Evolutionary conservation across 2,329 filamentous ascomycete genomes (phyloP).

Genomic region (Aureobasidium mangrovei): DNA sequence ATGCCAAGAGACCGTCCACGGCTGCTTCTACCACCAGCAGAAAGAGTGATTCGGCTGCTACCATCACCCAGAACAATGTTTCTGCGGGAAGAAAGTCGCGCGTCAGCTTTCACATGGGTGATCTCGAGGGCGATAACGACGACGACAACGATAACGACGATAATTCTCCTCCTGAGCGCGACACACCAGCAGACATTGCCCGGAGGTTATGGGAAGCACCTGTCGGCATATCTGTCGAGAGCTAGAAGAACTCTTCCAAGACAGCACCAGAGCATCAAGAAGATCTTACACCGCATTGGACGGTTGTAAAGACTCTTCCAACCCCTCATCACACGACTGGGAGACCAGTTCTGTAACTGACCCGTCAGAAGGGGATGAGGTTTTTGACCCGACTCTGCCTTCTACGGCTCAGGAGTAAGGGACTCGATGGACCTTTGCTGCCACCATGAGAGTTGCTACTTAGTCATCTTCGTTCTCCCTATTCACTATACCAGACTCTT

Average conservation of each 20-base stretch:
- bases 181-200: constrained; percentile 31
- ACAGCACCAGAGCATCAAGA: not conserved
- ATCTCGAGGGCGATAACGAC: constrained; percentile 7
- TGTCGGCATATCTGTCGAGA: constrained; percentile 1
- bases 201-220: constrained; percentile 31
- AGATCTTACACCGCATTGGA: too few species aligned
- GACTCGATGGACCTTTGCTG: too few species aligned
- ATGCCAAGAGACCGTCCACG: not conserved
- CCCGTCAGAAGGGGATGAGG: too few species aligned
- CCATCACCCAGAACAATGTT: constrained; percentile 13
- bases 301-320: not conserved
- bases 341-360: too few species aligned
- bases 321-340: not conserved
- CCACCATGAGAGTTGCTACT: too few species aligned
- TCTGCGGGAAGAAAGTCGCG: constrained; percentile 15
- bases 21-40: constrained; percentile 4
- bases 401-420: too few species aligned
- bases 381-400: too few species aligned
- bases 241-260: not conserved
- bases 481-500: too few species aligned
- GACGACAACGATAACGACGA: constrained; percentile 15
- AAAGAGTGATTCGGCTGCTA: not conserved
- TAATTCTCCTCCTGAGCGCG: constrained; percentile 20
- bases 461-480: too few species aligned
- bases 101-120: constrained; percentile 15